Evolutionary conservation across 495 filamentous ascomycete species (phyloP).

Genomic region (Neurospora terricola): DNA sequence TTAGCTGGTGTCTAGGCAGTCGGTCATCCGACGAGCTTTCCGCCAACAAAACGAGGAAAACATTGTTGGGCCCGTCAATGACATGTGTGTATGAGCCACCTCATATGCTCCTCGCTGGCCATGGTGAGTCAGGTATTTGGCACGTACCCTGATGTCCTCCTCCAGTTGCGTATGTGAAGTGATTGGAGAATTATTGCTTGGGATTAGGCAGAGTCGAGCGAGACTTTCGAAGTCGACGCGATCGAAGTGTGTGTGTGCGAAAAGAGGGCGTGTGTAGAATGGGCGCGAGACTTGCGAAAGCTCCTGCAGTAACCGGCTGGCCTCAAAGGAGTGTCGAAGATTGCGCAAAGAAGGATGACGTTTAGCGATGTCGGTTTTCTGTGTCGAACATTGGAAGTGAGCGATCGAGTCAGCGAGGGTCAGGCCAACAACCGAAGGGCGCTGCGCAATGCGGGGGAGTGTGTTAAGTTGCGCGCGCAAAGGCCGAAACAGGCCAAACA

Average conservation of each 20-base stretch:
- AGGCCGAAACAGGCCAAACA: neutral
- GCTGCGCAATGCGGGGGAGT: neutral
- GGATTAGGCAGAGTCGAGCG: conserved; percentile 15
- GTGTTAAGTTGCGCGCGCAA: neutral
- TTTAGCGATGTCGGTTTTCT: conserved; percentile 19
- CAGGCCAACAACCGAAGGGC: conserved; percentile 2
- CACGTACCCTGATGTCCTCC: neutral
- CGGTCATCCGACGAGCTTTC: conserved; percentile 8
- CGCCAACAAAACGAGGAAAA: neutral
- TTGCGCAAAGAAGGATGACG: conserved; percentile 22
- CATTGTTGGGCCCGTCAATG: neutral
- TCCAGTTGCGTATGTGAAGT: neutral
- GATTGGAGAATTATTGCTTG: conserved; percentile 1
- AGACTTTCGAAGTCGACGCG: conserved; percentile 26
- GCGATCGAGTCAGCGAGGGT: conserved; percentile 19
- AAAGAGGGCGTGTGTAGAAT: conserved; percentile 4
- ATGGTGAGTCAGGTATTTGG: neutral
- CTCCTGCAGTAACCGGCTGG: conserved; percentile 91
- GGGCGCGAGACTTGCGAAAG: conserved; percentile 31
- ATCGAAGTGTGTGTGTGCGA: conserved; percentile 28
- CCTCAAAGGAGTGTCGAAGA: conserved; percentile 66
- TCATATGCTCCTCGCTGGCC: neutral
- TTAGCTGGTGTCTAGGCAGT: conserved; percentile 19
- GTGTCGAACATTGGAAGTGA: conserved; percentile 1
- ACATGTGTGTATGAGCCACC: neutral